Base-by-base conservation (phyloP, 805 yeast genomes). In the Candida koratica region DNA sequence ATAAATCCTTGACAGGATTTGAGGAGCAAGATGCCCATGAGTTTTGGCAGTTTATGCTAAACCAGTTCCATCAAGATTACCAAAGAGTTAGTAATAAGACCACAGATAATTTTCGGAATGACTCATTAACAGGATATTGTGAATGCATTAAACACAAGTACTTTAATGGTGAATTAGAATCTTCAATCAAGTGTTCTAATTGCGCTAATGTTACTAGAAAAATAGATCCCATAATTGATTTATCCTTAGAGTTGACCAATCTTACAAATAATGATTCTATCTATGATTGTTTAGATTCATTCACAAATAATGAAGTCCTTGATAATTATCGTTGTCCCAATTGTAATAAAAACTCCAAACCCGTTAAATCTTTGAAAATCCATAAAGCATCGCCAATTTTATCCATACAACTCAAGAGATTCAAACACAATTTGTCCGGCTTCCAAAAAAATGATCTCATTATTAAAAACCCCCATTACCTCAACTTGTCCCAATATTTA, bases 1-100 rank as follows among this genome's bases (percentile, higher is more conserved):
- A 86, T 48, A 76, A 84, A 46, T 75, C 87, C 22, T 72, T 93
- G 40, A 95, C 97, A 0, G 99, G 99, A 1, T 89, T 89, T 47
- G 83, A 93, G 23, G 97, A 93, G 59, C 99, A 93, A 60, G 99
- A 93, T 56, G 97, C 98, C 0, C 99, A 93, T 60, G 99, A 93
- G 59, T 93, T 90, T 59, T 82, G 95, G 82, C 97, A 93, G 55
- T 89, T 90, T 55, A 53, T 90, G 18, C 68, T 90, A 25, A 84
- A 90, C 58, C 95, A 88, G 58, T 60, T 93, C 38, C 98, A 93
- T 58, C 41, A 35, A 31, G 63, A 57, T 32, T 36, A 46, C 37
- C 46, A 46, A 37, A 42, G 57, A 39, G 49, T 61, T 1, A 29
- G 18, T 12, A 35, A 19, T 14, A 14, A 14, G 16, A 18, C 10